Percentiles rank a stretch among this genome's conserved stretches.
Evolutionary conservation across 108 stramenopile genomes (phyloP).

Genomic region (Skeletonema potamos): DNA sequence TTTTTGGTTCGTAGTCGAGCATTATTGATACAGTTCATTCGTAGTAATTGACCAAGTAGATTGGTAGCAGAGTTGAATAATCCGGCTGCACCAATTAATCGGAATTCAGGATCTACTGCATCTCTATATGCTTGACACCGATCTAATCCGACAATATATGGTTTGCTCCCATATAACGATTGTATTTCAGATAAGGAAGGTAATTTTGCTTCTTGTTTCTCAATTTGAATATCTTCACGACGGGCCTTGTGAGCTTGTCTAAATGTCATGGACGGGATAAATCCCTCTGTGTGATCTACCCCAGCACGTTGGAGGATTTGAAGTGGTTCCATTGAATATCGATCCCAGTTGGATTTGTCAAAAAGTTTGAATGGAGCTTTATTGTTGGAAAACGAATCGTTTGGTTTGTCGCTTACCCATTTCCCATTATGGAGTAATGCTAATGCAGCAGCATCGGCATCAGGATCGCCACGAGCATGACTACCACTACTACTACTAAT

Average conservation of each 20-base stretch:
- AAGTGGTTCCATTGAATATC: constrained; percentile 32
- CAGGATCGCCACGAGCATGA: too few species aligned
- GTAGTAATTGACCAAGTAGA: constrained; percentile 29
- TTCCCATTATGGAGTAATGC: neutral
- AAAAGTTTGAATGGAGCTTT: neutral
- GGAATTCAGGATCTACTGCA: constrained; percentile 40
- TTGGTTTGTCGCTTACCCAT: neutral
- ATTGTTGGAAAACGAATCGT: too few species aligned
- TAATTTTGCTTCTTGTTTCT: constrained; percentile 18
- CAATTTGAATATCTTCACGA: neutral
- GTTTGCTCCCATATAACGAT: constrained; percentile 57
- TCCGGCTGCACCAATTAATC: constrained; percentile 60
- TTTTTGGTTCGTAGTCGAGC: constrained; percentile 10
- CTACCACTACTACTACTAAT: neutral
- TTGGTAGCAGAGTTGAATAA: constrained; percentile 49
- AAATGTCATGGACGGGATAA: constrained; percentile 9
- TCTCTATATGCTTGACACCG: constrained; percentile 61
- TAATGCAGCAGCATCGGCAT: neutral
- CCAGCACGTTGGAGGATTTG: constrained; percentile 39
- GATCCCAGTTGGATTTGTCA: neutral
- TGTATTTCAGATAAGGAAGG: constrained; percentile 50
- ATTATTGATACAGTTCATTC: constrained; percentile 33
- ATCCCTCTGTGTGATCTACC: constrained; percentile 22
- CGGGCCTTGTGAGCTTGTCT: neutral
- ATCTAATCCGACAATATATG: constrained; percentile 70